A percentile compares a stretch with the other conserved stretches of the same genome.
Evolutionary conservation across 1,284 basidiomycete species (phyloP).

Genomic region (Heimioporus retisporus): DNA sequence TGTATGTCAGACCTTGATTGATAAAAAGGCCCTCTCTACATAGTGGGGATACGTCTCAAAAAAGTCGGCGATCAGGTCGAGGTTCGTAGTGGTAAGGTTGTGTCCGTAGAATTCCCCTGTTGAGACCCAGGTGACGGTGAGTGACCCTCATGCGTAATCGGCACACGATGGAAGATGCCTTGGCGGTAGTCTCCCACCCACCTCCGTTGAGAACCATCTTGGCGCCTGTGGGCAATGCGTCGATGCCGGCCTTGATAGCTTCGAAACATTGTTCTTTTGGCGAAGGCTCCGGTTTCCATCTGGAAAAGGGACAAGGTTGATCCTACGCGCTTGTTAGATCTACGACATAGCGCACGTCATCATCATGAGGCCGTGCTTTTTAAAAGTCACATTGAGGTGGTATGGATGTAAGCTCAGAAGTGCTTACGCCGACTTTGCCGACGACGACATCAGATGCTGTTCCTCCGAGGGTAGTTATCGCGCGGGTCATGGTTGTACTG

Average conservation of each 20-base stretch:
- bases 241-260: too few relatives aligned
- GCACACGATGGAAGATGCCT: too few relatives aligned
- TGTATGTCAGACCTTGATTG: too few relatives aligned
- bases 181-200: constrained; percentile 29
- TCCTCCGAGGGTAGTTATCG: constrained; percentile 43
- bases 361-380: constrained; percentile 40
- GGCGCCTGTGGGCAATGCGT: constrained; percentile 45
- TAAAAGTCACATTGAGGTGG: background rate
- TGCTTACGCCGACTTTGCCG: constrained; percentile 45
- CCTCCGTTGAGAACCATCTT: constrained; percentile 64
- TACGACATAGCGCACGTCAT: constrained; percentile 34
- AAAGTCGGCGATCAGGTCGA: constrained; percentile 20
- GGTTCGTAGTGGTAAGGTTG: constrained; percentile 45
- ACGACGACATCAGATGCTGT: constrained; percentile 36
- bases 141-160: background rate
- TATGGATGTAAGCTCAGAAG: background rate
- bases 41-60: too few relatives aligned
- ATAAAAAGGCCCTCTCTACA: too few relatives aligned
- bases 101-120: constrained; percentile 46
- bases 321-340: background rate
- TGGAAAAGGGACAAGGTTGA: too few relatives aligned
- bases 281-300: too few relatives aligned
- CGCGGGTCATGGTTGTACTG: constrained; percentile 24
- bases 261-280: too few relatives aligned
- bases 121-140: background rate